Percentiles rank a stretch among this genome's conserved stretches.
Conservation (phyloP, 2,329 filamentous ascomycete genomes). For the Rachicladosporium sp. region DNA sequence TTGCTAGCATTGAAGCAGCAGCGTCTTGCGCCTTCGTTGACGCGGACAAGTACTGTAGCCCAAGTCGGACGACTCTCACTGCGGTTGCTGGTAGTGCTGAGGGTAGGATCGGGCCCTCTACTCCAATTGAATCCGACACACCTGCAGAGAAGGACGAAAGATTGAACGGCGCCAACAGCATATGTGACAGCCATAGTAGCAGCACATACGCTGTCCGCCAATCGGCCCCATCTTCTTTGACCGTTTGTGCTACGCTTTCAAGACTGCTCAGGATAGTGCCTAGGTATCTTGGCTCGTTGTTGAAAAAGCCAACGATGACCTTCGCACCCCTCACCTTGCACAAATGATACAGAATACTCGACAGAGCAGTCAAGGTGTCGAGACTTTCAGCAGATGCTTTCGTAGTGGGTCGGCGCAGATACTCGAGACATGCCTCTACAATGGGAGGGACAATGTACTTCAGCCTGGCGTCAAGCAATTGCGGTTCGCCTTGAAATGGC, state of each 20-base stretch:
- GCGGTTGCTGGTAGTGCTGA: constrained; percentile 56
- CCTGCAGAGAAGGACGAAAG: constrained; percentile 62
- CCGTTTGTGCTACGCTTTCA: constrained; percentile 6
- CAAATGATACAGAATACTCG: constrained; percentile 71
- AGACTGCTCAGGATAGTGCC: constrained; percentile 57
- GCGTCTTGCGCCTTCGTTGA: constrained; percentile 83
- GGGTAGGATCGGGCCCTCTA: constrained; percentile 32
- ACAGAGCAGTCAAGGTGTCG: constrained; percentile 55
- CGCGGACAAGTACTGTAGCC: constrained; percentile 56
- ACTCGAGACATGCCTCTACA: constrained; percentile 62
- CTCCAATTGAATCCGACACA: too few relatives aligned
- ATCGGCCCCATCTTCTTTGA: constrained; percentile 3
- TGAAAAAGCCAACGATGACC: constrained; percentile 79
- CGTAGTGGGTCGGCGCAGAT: constrained; percentile 32
- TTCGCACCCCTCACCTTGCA: constrained; percentile 94
- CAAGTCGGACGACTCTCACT: constrained; percentile 56
- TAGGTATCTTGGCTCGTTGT: constrained; percentile 76
- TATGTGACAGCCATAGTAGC: constrained; percentile 59
- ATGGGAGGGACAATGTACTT: constrained; percentile 62
- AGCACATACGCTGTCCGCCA: constrained; percentile 89
- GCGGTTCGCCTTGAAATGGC: constrained; percentile 88
- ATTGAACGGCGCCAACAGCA: constrained; percentile 67
- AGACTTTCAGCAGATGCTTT: constrained; percentile 14
- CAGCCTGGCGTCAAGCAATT: constrained; percentile 78
- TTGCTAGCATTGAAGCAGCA: constrained; percentile 69